These are phyloP conservation scores for Amphicarpaea edgeworthii DNA, from an alignment of 306 rosid genomes.

Conservation along the genomic window DNA sequence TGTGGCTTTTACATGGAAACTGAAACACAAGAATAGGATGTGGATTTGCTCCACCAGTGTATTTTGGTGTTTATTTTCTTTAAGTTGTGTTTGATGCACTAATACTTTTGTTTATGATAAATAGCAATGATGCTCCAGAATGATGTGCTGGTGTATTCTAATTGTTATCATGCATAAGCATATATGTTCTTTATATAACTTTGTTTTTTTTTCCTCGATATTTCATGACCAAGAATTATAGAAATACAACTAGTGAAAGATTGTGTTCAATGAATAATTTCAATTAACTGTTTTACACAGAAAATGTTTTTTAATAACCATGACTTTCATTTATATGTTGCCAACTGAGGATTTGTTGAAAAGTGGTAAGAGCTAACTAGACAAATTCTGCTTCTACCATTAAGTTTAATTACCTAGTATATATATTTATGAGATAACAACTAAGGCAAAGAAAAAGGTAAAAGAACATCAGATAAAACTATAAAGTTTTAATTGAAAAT, in stretches of 20 bases:
- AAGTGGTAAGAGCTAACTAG: no score
- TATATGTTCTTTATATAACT: conserved; percentile 6
- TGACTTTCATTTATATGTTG: conserved; percentile 15
- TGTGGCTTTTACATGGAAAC: conserved; percentile 24
- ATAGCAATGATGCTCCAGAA: conserved; percentile 41
- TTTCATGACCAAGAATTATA: conserved; percentile 15
- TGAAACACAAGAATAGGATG: background rate
- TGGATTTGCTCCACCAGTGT: conserved; percentile 33
- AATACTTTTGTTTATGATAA: conserved; percentile 33
- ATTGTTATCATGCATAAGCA: conserved; percentile 17
- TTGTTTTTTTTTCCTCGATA: background rate
- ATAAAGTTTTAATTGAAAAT: background rate
- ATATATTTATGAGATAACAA: background rate
- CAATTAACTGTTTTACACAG: conserved; percentile 5
- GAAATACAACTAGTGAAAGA: no score
- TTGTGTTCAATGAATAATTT: background rate
- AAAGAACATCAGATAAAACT: background rate
- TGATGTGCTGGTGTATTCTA: no score
- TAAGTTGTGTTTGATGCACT: background rate
- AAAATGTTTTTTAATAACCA: no score
- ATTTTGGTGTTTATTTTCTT: conserved; percentile 41
- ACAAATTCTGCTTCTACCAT: no score
- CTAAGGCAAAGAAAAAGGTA: background rate
- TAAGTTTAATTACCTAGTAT: background rate
- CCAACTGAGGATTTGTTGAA: background rate